Evolutionary conservation across 441 rosid genomes (phyloP), one percentile per base, ranked within the genome.

Genomic region (Lepidium campestre): DNA sequence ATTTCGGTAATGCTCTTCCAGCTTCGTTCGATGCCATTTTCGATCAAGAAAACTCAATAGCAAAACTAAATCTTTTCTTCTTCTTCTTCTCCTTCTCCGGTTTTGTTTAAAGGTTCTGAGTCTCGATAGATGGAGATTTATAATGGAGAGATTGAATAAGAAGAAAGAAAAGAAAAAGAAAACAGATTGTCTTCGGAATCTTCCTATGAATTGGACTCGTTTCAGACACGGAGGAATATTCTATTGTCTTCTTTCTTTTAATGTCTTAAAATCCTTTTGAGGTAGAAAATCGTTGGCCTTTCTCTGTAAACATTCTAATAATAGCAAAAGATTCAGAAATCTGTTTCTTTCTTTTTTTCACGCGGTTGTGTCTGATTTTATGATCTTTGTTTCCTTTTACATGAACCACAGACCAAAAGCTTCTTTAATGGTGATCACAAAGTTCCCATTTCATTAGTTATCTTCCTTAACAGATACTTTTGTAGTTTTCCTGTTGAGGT

Each of bases 401-500:
- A 79, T 29, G 1, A 29, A 29, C 34, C 34, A 29, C 34, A 29
- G 7, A 29, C 7, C 34, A 29, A n/a, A n/a, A 29, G 7, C 34
- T 54, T 32, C 36, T 42, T 19, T 14, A 11, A 45, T 55, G 42
- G 34, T n/a, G 10, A 62, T 71, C 19, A 75, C 69, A 91, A 70
- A 80, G 89, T 83, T 6, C 85, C 88, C 63, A 85, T 65, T 58
- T 82, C 85, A 72, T 77, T 68, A 5, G 91, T 93, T 76, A 65
- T 85, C 59, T 80, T 82, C 65, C 88, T 85, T 14, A 91, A 68
- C 1, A 85, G 39, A 75, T 45, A 86, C 77, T 91, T 91, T 42
- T 83, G 90, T 22, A 86, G 74, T 72, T 91, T 91, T 36, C 97
- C 96, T 0, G 97, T 88, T 11, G 96, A 83, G 19, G 96, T 91